Evolutionary conservation across 1,139 yeast species (phyloP).

Genomic region (Ogataea hybrid): DNA sequence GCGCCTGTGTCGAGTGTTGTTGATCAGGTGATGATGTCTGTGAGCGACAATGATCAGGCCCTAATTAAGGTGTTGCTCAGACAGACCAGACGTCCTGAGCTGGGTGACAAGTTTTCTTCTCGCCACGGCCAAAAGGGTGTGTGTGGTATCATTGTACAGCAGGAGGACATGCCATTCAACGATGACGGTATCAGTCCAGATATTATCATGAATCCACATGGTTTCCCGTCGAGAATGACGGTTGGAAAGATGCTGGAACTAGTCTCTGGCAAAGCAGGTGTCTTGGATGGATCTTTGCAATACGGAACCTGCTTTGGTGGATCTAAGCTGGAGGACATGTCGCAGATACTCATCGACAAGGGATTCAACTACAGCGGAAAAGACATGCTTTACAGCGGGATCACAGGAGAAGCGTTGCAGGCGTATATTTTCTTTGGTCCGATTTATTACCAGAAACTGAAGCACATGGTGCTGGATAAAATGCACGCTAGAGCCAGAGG

Average conservation of each 20-base stretch:
- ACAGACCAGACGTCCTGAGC: slow-evolving; percentile 96
- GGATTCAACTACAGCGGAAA: slow-evolving; percentile 96
- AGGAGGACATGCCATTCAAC: slow-evolving; percentile 93
- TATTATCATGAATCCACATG: slow-evolving; percentile 98
- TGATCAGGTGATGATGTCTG: slow-evolving; percentile 97
- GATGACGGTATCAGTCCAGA: slow-evolving; percentile 91
- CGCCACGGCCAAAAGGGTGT: slow-evolving; percentile 99
- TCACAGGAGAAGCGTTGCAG: slow-evolving; percentile 95
- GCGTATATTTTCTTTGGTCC: slow-evolving; percentile 99
- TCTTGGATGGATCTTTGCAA: slow-evolving; percentile 83
- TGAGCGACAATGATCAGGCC: slow-evolving; percentile 93
- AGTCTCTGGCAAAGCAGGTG: slow-evolving; percentile 97
- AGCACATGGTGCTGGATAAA: slow-evolving; percentile 98
- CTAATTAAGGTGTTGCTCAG: slow-evolving; percentile 86
- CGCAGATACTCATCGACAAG: slow-evolving; percentile 82
- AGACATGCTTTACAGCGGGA: slow-evolving; percentile 97
- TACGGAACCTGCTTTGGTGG: slow-evolving; percentile 99
- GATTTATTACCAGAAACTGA: slow-evolving; percentile 93
- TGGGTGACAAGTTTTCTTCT: slow-evolving; percentile 96
- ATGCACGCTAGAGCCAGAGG: slow-evolving; percentile 99
- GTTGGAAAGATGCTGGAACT: slow-evolving; percentile 98
- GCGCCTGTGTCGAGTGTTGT: slow-evolving; percentile 96
- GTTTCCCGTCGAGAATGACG: slow-evolving; percentile 99
- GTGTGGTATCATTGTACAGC: slow-evolving; percentile 95
- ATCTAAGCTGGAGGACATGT: slow-evolving; percentile 91